These are phyloP conservation scores for Collybia sp. DNA, from an alignment of 768 basidiomycete species.

Conservation along the genomic window DNA sequence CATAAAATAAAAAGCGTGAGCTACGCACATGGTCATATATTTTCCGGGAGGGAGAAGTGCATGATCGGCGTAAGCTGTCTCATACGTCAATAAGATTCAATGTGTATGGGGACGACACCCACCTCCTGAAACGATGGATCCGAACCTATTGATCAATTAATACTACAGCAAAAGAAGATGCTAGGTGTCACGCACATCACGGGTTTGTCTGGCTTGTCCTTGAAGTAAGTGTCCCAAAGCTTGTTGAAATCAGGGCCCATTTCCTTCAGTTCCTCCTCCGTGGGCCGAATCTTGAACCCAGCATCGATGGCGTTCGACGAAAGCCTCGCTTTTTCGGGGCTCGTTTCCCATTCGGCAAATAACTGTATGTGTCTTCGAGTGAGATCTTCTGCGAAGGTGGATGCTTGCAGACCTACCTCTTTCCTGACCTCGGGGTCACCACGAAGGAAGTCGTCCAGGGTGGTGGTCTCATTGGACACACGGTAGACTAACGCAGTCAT, in stretches of 20 bases:
- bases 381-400: not conserved
- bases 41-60: constrained; percentile 65
- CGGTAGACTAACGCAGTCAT: constrained; percentile 44
- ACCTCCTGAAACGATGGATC: constrained; percentile 63
- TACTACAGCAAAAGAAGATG: not conserved
- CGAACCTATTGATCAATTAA: constrained; percentile 36
- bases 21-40: constrained; percentile 56
- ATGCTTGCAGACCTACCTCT: constrained; percentile 33
- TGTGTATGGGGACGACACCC: not conserved
- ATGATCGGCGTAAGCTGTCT: constrained; percentile 64
- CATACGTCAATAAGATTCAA: not conserved
- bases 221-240: constrained; percentile 69
- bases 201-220: constrained; percentile 77
- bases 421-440: constrained; percentile 54
- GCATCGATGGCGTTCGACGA: constrained; percentile 73
- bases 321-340: constrained; percentile 63
- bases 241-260: constrained; percentile 76
- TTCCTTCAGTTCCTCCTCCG: constrained; percentile 64
- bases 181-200: constrained; percentile 44
- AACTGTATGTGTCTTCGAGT: constrained; percentile 24
- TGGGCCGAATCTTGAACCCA: constrained; percentile 74
- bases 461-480: constrained; percentile 59
- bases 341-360: constrained; percentile 61
- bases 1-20: not conserved
- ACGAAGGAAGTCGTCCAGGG: constrained; percentile 67